Evolutionary conservation across 2,329 filamentous ascomycete genomes (phyloP).

Genomic region (Dactylella cylindrospora): DNA sequence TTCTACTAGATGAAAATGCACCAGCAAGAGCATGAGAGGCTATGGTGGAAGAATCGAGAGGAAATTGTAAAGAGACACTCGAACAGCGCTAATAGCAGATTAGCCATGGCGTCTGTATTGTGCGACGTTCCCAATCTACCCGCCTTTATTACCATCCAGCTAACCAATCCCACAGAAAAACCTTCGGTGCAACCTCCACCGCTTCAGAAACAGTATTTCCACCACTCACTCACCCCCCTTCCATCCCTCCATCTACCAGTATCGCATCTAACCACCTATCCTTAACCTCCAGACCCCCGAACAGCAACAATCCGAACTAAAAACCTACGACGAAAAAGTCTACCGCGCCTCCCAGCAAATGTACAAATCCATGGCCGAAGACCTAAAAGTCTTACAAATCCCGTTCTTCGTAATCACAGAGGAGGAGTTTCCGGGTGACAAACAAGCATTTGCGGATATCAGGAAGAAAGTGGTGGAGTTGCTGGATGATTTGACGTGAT

Average conservation of each 20-base stretch:
- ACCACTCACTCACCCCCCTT: conserved; percentile 1
- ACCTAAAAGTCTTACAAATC: conserved; percentile 44
- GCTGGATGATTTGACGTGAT: conserved; percentile 44
- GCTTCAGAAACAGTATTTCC: conserved; percentile 15
- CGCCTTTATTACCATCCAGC: background rate
- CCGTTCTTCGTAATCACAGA: conserved; percentile 46
- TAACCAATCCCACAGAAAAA: conserved; percentile 13
- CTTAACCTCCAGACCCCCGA: conserved; percentile 35
- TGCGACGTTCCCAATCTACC: background rate
- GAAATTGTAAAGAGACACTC: conserved; percentile 45
- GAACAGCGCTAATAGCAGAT: conserved; percentile 39
- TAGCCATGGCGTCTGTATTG: conserved; percentile 42
- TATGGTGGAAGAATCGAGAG: conserved; percentile 45
- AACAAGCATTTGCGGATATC: conserved; percentile 13
- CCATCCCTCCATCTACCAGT: conserved; percentile 6
- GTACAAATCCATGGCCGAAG: conserved; percentile 46
- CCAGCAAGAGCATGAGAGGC: conserved; percentile 46
- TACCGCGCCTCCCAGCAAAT: conserved; percentile 45
- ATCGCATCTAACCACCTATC: background rate
- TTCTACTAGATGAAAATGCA: conserved; percentile 45
- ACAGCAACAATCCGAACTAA: conserved; percentile 42
- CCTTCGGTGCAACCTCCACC: conserved; percentile 21
- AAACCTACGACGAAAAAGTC: conserved; percentile 46
- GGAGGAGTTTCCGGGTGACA: conserved; percentile 33
- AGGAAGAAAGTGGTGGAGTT: conserved; percentile 44